Evolutionary conservation across 345 rosid genomes (phyloP), one percentile per base, ranked within the genome.

Genomic region (Psidium friedrichsthalianum): DNA sequence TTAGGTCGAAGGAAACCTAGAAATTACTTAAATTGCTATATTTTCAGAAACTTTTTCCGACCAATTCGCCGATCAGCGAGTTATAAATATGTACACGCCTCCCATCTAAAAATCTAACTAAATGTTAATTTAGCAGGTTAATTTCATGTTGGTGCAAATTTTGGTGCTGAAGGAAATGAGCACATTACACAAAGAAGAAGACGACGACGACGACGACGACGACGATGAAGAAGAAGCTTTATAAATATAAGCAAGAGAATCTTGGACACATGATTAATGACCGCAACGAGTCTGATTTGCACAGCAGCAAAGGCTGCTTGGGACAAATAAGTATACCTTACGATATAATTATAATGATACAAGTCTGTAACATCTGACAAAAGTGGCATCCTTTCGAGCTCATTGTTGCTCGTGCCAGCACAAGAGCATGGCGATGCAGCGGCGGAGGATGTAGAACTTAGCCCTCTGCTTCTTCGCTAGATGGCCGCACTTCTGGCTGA

Each of bases 341-440:
- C 40, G 18, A 69, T 69, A 69, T 36, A 32, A 40, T 2, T 69
- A 36, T 69, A 18, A 69, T 36, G 80, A 18, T 18, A 20, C 24
- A 69, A 69, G 47, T 36, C 40, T 18, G 2, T 36, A 8, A 36
- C 4, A 36, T 69, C 47, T 36, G 20, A 69, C 36, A 18, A 36
- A 36, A 36, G 25, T 20, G 80, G 47, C 80, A 69, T 18, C 40
- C 14, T 36, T 36, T 32, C 18, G 80, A 69, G 36, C 84, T 59
- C 85, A 74, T 84, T 44, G 85, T 69, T 86, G 82, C 82, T 87
- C 89, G 58, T 82, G 87, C 89, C 89, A 87, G 83, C 89, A 87
- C 56, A 87, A 36, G 58, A 87, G 89, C 89, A 87, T 87, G 55
- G 89, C 84, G 53, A 87, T 82, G 69, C 89, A 87, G 42, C 89